Base-by-base conservation (phyloP, 2,329 filamentous ascomycete species). In the Fusarium palustre region DNA sequence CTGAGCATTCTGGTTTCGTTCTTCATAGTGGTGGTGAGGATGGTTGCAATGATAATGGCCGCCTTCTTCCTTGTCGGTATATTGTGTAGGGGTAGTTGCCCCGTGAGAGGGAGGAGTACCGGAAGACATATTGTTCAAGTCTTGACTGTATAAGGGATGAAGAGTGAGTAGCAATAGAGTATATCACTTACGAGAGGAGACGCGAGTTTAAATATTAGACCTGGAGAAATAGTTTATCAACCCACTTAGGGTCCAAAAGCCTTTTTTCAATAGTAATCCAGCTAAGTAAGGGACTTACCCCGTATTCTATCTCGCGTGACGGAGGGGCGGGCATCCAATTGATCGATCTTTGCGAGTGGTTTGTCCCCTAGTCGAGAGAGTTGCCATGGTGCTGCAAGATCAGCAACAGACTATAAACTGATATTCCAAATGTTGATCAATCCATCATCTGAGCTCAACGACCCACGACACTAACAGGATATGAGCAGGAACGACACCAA, bases 21-120 rank as follows among this genome's bases (percentile, higher is more conserved):
- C 55, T n/a, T 49, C 71, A 48, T 72, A 42, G 13, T 72, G 47
- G 25, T 68, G 56, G 13, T 66, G 45, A 31, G 63, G 70, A 28
- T 71, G 61, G 16, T 62, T 55, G 42, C 65, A 65, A 22, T 60
- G 61, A 18, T 64, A 61, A 24, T 71, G 54, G 3, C 64, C 56
- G 2, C 63, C 59, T 3, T 71, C 63, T 8, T 73, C 68, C 42
- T 73, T 73, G 22, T 73, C 71, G 11, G 55, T 67, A 45, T 66
- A 75, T 7, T 74, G 67, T n/a, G 70, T 72, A 28, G 70, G 73
- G n/a, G 72, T 73, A 52, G 63, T 73, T 7, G 70, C 63, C 43
- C 73, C 73, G 22, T 70, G 63, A 16, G 73, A 74, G 18, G 50
- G 63, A 59, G 66, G 69, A 54, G 61, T 59, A 39, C 41, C 46